Conservation (phyloP, 306 rosid genomes). For the Cucumis cinereus region DNA sequence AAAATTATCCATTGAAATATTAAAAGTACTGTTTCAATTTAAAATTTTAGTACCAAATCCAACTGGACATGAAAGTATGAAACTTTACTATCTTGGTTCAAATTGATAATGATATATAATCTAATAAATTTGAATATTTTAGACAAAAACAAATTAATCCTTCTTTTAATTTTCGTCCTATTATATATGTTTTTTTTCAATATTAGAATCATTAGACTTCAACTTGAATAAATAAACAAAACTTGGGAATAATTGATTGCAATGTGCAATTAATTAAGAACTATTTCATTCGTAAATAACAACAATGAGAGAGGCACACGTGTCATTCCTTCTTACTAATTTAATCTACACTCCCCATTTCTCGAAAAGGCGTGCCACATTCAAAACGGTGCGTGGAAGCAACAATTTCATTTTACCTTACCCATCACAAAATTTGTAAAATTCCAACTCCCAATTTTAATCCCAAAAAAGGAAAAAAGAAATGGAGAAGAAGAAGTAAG, state of each 20-base stretch:
- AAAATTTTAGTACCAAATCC: too few relatives aligned
- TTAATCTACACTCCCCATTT: not conserved
- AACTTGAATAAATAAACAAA: not conserved
- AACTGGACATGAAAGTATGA: too few relatives aligned
- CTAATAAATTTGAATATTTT: too few relatives aligned
- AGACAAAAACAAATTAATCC: too few relatives aligned
- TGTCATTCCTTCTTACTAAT: not conserved
- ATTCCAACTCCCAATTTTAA: slow-evolving; percentile 2
- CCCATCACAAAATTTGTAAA: slow-evolving; percentile 1
- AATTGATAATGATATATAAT: too few relatives aligned
- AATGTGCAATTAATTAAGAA: not conserved
- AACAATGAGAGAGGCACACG: not conserved
- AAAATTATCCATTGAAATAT: too few relatives aligned
- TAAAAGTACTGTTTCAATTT: too few relatives aligned
- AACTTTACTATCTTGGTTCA: too few relatives aligned
- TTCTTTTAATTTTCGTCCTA: too few relatives aligned
- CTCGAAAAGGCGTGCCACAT: not conserved
- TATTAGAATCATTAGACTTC: not conserved
- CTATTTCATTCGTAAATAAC: not conserved
- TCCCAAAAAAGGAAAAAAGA: too few relatives aligned
- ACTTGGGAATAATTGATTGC: not conserved
- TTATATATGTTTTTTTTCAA: too few relatives aligned
- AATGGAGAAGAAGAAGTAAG: not conserved
- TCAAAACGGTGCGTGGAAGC: slow-evolving; percentile 7
- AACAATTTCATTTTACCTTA: not conserved